phyloP scores from a whole-genome alignment of 768 basidiomycete species.

The Calocera viscosa region DNA sequence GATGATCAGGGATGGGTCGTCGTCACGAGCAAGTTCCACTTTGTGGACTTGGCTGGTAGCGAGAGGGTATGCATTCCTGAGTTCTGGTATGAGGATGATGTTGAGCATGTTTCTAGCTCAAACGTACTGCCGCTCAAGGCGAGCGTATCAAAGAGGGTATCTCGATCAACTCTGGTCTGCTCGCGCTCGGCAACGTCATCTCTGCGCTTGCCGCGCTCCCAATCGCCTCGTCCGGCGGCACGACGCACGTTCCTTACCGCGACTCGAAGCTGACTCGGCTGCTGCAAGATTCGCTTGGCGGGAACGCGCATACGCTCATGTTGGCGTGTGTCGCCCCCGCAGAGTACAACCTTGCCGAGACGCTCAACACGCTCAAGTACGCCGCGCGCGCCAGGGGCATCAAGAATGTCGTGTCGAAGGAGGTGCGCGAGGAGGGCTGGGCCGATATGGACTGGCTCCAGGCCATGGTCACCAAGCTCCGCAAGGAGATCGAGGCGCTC shows the following conservation, averaged over 20 bases:
- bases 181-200: slow-evolving; percentile 95
- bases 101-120: slow-evolving; percentile 45
- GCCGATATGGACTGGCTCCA: slow-evolving; percentile 97
- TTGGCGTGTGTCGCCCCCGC: slow-evolving; percentile 95
- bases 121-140: slow-evolving; percentile 89
- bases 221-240: neutral
- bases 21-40: slow-evolving; percentile 91
- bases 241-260: slow-evolving; percentile 86
- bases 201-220: slow-evolving; percentile 75
- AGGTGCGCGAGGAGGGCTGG: slow-evolving; percentile 96
- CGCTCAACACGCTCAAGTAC: slow-evolving; percentile 89
- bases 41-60: slow-evolving; percentile 93
- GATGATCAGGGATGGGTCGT: slow-evolving; percentile 77
- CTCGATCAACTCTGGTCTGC: slow-evolving; percentile 91
- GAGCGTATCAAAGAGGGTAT: slow-evolving; percentile 99
- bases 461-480: slow-evolving; percentile 64
- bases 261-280: slow-evolving; percentile 96
- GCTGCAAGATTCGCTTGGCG: slow-evolving; percentile 91
- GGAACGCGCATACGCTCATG: slow-evolving; percentile 97
- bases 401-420: slow-evolving; percentile 84
- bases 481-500: slow-evolving; percentile 72
- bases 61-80: slow-evolving; percentile 54
- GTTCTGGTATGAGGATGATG: slow-evolving; percentile 10
- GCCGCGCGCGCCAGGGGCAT: slow-evolving; percentile 96
- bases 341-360: slow-evolving; percentile 90